phyloP scores from a whole-genome alignment of 1,139 yeast species.

The Chernovozyma aurita region DNA sequence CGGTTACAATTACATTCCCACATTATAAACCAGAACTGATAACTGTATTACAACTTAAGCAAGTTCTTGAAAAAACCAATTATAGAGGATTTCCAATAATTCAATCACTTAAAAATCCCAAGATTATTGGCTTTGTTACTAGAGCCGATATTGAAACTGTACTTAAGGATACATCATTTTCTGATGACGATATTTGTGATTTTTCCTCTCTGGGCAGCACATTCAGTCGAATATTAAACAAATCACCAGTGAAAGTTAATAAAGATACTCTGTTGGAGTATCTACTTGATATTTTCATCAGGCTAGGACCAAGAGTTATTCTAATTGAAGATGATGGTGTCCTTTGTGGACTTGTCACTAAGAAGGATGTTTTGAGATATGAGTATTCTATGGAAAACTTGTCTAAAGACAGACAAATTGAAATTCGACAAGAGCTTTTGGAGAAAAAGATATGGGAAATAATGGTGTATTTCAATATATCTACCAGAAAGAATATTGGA shows the following conservation, averaged over 20 bases:
- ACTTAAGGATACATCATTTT: conserved; percentile 9
- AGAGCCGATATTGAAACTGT: conserved; percentile 28
- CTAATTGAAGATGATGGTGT: conserved; percentile 55
- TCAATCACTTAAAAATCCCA: conserved; percentile 26
- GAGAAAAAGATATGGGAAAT: conserved; percentile 38
- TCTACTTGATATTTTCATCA: conserved; percentile 65
- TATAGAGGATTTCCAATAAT: conserved; percentile 58
- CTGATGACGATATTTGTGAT: conserved; percentile 8
- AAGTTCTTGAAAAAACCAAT: conserved; percentile 32
- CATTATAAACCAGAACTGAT: conserved; percentile 27
- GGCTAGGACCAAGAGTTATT: conserved; percentile 76
- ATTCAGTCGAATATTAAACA: conserved; percentile 45
- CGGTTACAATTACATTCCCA: conserved; percentile 47
- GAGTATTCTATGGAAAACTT: conserved; percentile 33
- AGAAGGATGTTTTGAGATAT: conserved; percentile 63
- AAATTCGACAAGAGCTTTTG: conserved; percentile 16
- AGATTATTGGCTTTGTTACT: conserved; percentile 33
- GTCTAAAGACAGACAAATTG: conserved; percentile 12
- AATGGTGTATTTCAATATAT: conserved; percentile 20
- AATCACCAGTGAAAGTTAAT: conserved; percentile 61
- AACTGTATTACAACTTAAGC: conserved; percentile 31
- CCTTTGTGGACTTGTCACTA: conserved; percentile 58
- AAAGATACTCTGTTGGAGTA: conserved; percentile 55
- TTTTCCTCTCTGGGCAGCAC: conserved; percentile 19
- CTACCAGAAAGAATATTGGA: conserved; percentile 23